Evolutionary conservation across 2,329 filamentous ascomycete species (phyloP).

Genomic region (Colletotrichum navitas): DNA sequence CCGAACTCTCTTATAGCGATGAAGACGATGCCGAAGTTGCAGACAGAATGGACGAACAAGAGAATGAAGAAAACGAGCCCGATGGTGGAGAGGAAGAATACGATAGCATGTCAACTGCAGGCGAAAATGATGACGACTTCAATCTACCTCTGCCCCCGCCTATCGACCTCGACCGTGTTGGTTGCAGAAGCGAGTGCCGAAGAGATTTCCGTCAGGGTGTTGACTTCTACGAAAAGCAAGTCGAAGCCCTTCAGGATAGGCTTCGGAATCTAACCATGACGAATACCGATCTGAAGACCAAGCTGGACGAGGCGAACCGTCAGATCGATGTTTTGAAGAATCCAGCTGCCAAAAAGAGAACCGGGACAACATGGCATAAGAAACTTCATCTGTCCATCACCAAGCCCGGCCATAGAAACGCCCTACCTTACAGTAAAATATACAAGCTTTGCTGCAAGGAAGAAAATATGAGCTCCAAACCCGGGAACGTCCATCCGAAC

Average conservation of each 20-base stretch:
- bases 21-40: not conserved
- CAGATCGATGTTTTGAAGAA: not conserved
- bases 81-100: not conserved
- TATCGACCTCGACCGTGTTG: conserved; percentile 11
- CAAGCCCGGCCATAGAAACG: not conserved
- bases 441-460: conserved; percentile 50
- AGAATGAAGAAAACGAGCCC: not conserved
- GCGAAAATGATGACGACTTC: not conserved
- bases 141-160: not conserved
- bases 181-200: conserved; percentile 18
- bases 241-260: conserved; percentile 2
- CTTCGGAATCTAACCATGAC: not conserved
- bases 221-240: not conserved
- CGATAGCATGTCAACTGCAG: not conserved
- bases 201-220: not conserved
- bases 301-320: not conserved
- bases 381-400: conserved; percentile 7
- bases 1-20: not conserved
- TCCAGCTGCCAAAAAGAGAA: not conserved
- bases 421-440: conserved; percentile 38
- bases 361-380: conserved; percentile 19
- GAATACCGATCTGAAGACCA: not conserved
- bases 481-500: conserved; percentile 47
- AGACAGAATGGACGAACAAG: not conserved
- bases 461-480: conserved; percentile 49